A percentile compares a stretch with the other conserved stretches of the same genome.
Evolutionary conservation across 352 stramenopile species (phyloP).

Genomic region (Pythium chondricola): DNA sequence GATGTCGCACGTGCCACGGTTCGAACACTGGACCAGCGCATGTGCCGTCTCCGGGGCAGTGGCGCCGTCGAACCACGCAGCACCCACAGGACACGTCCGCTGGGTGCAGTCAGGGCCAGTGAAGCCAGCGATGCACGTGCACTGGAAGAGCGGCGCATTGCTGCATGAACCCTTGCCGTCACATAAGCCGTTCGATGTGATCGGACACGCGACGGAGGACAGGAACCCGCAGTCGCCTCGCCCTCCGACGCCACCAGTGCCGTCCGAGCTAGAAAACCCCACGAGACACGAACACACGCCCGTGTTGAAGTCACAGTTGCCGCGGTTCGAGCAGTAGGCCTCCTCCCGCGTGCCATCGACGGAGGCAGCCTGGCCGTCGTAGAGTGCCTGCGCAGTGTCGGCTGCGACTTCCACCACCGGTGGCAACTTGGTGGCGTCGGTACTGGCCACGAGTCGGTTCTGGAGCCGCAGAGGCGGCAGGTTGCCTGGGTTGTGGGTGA

Average conservation of each 20-base stretch:
- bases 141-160: slow-evolving; percentile 35
- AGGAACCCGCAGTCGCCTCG: slow-evolving; percentile 46
- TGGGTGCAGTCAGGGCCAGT: slow-evolving; percentile 47
- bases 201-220: slow-evolving; percentile 28
- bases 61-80: slow-evolving; percentile 64
- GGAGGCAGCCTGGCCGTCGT: slow-evolving; percentile 1
- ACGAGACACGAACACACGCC: slow-evolving; percentile 66
- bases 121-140: slow-evolving; percentile 57
- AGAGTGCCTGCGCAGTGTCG: neutral
- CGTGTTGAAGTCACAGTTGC: slow-evolving; percentile 44
- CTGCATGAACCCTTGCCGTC: slow-evolving; percentile 46
- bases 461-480: slow-evolving; percentile 44
- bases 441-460: slow-evolving; percentile 29
- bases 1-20: slow-evolving; percentile 46
- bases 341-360: slow-evolving; percentile 44
- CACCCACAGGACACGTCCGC: slow-evolving; percentile 40
- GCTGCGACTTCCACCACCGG: slow-evolving; percentile 8
- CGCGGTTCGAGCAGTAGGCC: slow-evolving; percentile 82
- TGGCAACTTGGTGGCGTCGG: slow-evolving; percentile 5
- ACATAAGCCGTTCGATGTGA: slow-evolving; percentile 26
- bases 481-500: slow-evolving; percentile 61
- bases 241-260: slow-evolving; percentile 26
- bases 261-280: slow-evolving; percentile 58
- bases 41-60: slow-evolving; percentile 45
- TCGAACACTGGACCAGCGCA: slow-evolving; percentile 42